Percentiles rank a stretch among this genome's conserved stretches.
phyloP scores from a whole-genome alignment of 257 asterid genomes.

The Solanum habrochaites region DNA sequence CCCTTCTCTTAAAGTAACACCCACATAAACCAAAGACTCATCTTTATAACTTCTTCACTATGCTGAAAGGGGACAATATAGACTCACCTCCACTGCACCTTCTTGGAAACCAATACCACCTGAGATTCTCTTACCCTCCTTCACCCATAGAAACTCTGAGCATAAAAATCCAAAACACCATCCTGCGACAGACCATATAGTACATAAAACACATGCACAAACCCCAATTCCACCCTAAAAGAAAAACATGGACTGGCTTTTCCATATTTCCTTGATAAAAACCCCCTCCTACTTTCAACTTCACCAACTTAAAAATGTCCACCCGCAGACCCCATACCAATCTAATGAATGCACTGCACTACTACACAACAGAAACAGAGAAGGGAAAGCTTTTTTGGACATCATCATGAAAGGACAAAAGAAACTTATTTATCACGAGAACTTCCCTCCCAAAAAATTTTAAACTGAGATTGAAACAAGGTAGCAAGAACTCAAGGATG shows the following conservation, averaged over 20 bases:
- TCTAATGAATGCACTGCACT: background rate
- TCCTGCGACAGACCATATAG: background rate
- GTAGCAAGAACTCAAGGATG: too few species aligned
- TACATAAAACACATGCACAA: background rate
- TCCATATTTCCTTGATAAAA: background rate
- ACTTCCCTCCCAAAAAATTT: background rate
- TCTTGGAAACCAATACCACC: background rate
- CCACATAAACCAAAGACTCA: background rate
- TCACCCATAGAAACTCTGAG: background rate
- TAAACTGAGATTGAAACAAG: background rate
- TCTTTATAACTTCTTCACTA: background rate
- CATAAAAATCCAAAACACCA: background rate
- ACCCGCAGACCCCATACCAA: background rate
- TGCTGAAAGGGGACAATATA: background rate
- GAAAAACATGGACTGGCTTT: background rate
- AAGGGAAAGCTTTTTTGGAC: background rate
- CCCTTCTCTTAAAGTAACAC: background rate
- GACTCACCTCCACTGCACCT: background rate
- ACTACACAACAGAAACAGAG: background rate
- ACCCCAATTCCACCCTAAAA: background rate
- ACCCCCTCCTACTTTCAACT: background rate
- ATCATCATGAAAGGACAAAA: background rate
- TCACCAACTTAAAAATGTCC: background rate
- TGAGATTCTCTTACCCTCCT: background rate
- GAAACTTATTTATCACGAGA: background rate